phyloP scores from a whole-genome alignment of 352 stramenopile species.

The Phytophthora aleatoria region DNA sequence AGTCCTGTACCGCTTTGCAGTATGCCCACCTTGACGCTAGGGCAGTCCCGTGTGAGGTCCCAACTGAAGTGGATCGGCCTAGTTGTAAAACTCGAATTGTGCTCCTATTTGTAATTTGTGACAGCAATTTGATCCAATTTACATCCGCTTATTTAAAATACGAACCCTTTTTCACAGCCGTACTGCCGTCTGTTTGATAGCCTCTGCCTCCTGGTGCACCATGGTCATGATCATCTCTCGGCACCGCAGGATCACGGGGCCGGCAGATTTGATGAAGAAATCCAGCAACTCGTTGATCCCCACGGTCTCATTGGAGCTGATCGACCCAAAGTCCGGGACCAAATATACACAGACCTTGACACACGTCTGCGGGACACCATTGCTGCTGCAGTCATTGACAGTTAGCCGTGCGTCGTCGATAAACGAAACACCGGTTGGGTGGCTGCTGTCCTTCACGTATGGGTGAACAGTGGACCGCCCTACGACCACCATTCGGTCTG shows the following conservation, averaged over 20 bases:
- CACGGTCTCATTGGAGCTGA: slow-evolving; percentile 22
- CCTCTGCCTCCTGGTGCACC: slow-evolving; percentile 22
- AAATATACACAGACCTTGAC: slow-evolving; percentile 34
- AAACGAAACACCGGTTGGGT: slow-evolving; percentile 30
- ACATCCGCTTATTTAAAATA: slow-evolving; percentile 3
- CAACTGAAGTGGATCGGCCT: slow-evolving; percentile 1
- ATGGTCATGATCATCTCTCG: slow-evolving; percentile 30
- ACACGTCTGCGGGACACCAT: slow-evolving; percentile 14
- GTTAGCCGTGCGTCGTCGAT: slow-evolving; percentile 24
- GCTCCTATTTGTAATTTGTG: slow-evolving; percentile 2
- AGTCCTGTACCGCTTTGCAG: not conserved
- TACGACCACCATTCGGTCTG: slow-evolving; percentile 24
- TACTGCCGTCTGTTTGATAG: slow-evolving; percentile 25
- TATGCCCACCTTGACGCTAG: not conserved
- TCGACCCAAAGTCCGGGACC: slow-evolving; percentile 28
- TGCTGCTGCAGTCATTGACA: slow-evolving; percentile 24
- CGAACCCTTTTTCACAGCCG: slow-evolving; percentile 10
- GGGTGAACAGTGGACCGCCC: slow-evolving; percentile 33
- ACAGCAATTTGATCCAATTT: slow-evolving; percentile 15
- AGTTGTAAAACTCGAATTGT: not conserved
- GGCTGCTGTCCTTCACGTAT: slow-evolving; percentile 32
- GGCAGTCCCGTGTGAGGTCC: slow-evolving; percentile 10
- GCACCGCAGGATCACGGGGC: slow-evolving; percentile 22
- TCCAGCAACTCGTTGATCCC: slow-evolving; percentile 33
- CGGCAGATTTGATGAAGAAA: slow-evolving; percentile 30